Base-by-base conservation (phyloP, 2,329 filamentous ascomycete species). In the Trichoderma pleuroti region DNA sequence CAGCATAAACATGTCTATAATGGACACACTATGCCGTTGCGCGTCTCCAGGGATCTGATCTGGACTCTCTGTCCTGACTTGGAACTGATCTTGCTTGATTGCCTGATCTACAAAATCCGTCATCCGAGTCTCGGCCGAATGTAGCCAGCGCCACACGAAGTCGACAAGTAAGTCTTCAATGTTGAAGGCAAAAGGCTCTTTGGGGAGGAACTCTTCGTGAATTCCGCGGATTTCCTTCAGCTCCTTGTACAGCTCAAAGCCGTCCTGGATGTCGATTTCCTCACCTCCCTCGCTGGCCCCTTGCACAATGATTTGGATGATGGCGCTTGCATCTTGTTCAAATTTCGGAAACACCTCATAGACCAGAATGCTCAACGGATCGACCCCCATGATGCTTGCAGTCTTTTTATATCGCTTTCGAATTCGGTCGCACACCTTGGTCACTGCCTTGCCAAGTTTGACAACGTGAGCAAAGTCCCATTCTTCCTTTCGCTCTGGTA, bases 111-210 rank as follows among this genome's bases (percentile, higher is more conserved):
- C 92, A 84, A 96, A 96, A 28, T 90, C 90, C 72, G 92, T 86
- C 77, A 98, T 90, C 77, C 91, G 93, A 39, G 84, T 84, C 76
- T 98, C 94, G 9, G 93, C 94, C 73, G 90, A 88, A 68, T 88
- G 86, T 73, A 99, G 93, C 94, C 94, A 99, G 71, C 93, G 90
- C 94, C 94, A 98, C 7, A 98, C 96, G 79, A 98, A 99, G 42
- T 93, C 91, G 72, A 94, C 92, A 21, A 99, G 85, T 18, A 97
- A 84, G 54, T 90, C 88, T 80, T 99, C 96, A 56, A 99, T 88
- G 74, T 94, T 90, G 79, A 98, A 98, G 5, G 90, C 91, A 79
- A 98, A 99, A 1, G 89, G 88, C 72, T 89, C 84, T 74, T 85
- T 86, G 0, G 93, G 93, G 21, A 98, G 85, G 26, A 90, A 91